These are phyloP conservation scores for Mollisiaceae sp. DNA, from an alignment of 2,329 filamentous ascomycete species.

Conservation along the genomic window DNA sequence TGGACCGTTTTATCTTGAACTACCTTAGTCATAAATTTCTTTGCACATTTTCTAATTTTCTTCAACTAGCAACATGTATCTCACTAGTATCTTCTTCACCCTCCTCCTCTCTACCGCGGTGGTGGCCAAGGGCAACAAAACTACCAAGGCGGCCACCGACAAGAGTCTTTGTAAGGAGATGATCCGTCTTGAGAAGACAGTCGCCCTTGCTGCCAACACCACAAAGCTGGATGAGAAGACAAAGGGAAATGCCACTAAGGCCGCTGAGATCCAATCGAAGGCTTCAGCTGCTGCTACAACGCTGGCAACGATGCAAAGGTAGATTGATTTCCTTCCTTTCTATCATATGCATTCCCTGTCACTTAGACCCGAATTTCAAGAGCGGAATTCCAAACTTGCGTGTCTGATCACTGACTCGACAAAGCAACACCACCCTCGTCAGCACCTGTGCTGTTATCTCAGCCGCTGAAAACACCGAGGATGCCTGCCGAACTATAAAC, in stretches of 20 bases:
- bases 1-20: constrained; percentile 32
- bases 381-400: too few relatives aligned
- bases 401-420: too few relatives aligned
- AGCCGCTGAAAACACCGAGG: constrained; percentile 37
- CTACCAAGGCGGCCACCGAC: constrained; percentile 39
- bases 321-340: too few relatives aligned
- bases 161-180: constrained; percentile 45
- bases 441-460: constrained; percentile 44
- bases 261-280: constrained; percentile 44
- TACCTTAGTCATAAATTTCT: constrained; percentile 8
- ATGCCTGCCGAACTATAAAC: constrained; percentile 40
- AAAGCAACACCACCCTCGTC: constrained; percentile 44
- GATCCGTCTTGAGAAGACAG: constrained; percentile 28
- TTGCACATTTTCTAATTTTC: constrained; percentile 22
- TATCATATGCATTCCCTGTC: too few relatives aligned
- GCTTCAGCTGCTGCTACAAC: constrained; percentile 38
- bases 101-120: constrained; percentile 35
- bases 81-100: constrained; percentile 35
- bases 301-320: constrained; percentile 39
- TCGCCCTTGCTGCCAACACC: constrained; percentile 41
- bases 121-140: constrained; percentile 40
- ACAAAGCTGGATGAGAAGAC: constrained; percentile 45
- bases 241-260: constrained; percentile 45
- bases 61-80: constrained; percentile 35
- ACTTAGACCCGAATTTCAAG: too few relatives aligned